Evolutionary conservation across 306 rosid genomes (phyloP).

Genomic region (Medicago arabica): DNA sequence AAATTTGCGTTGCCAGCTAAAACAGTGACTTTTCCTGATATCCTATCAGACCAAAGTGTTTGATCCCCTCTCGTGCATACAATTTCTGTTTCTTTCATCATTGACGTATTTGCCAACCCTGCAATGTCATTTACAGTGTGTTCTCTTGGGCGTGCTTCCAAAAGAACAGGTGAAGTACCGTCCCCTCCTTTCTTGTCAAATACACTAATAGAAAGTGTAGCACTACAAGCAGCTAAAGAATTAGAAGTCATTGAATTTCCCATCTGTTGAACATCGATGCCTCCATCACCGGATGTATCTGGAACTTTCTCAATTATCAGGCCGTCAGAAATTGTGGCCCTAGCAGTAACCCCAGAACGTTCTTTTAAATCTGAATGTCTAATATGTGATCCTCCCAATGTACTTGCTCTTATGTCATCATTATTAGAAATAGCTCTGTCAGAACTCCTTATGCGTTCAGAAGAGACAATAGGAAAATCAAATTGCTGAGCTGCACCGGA

Average conservation of each 20-base stretch:
- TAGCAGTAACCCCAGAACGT: slow-evolving; percentile 81
- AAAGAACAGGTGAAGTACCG: slow-evolving; percentile 68
- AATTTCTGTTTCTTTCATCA: slow-evolving; percentile 88
- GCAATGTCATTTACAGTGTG: slow-evolving; percentile 77
- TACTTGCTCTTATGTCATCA: slow-evolving; percentile 56
- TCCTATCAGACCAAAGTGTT: slow-evolving; percentile 93
- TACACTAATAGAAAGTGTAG: slow-evolving; percentile 77
- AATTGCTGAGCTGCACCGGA: slow-evolving; percentile 64
- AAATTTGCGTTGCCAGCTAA: slow-evolving; percentile 93
- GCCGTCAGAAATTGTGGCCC: slow-evolving; percentile 84
- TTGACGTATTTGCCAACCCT: slow-evolving; percentile 74
- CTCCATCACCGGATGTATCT: slow-evolving; percentile 57
- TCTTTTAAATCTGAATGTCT: slow-evolving; percentile 70
- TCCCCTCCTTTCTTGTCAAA: slow-evolving; percentile 84
- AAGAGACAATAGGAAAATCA: slow-evolving; percentile 65
- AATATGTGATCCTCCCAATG: slow-evolving; percentile 57
- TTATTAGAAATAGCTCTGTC: slow-evolving; percentile 57
- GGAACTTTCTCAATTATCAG: slow-evolving; percentile 89
- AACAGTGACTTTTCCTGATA: slow-evolving; percentile 91
- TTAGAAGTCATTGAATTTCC: slow-evolving; percentile 60
- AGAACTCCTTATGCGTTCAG: slow-evolving; percentile 64
- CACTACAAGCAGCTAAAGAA: slow-evolving; percentile 60
- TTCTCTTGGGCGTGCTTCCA: slow-evolving; percentile 87
- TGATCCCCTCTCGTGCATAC: slow-evolving; percentile 68
- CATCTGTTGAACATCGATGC: slow-evolving; percentile 68